Base-by-base conservation (phyloP, 306 rosid genomes). In the Corylus avellana region DNA sequence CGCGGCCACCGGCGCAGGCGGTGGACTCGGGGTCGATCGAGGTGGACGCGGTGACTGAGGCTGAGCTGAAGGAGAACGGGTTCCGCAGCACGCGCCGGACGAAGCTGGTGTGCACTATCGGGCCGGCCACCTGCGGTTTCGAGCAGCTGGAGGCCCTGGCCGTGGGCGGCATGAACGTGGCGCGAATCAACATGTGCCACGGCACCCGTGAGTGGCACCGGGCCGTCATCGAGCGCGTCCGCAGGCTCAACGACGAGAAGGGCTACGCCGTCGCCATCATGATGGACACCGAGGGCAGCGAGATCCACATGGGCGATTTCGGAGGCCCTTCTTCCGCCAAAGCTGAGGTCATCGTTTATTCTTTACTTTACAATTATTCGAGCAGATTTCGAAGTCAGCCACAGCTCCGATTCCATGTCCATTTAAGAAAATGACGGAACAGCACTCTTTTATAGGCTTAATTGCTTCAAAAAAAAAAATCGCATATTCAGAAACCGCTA, bases 251-350 rank as follows among this genome's bases (percentile, higher is more conserved):
- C 56, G 96, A 88, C 13, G 89, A 91, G 59, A 96, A 96, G 63
- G 99, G 99, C 0, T 96, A 85, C 37, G 99, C 99, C 10, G 99
- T 96, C 13, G 99, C 99, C 3, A 84, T 96, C 20, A 91, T 96
- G 99, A 96, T 96, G 99, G 99, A 96, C 53, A 96, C 99, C 0
- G 98, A 96, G 78, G 99, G 99, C 16, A 96, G 99, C 77, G 99
- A 96, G 87, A 96, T 96, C 84, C 99, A 96, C 68, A 96, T 96
- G 99, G 99, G 99, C 14, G 99, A 96, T 78, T 86, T 96, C 66
- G 97, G 96, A 42, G 99, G 98, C 29, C 86, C 97, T 75, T 83
- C 99, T 44, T 96, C 99, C 2, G 96, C 83, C 79, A 96, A 91
- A 87, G 97, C 99, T 16, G 99, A 96, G 87, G 98, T 93, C 37